Conservation (phyloP, 2,329 filamentous ascomycete species). For the Cytospora leucostoma region DNA sequence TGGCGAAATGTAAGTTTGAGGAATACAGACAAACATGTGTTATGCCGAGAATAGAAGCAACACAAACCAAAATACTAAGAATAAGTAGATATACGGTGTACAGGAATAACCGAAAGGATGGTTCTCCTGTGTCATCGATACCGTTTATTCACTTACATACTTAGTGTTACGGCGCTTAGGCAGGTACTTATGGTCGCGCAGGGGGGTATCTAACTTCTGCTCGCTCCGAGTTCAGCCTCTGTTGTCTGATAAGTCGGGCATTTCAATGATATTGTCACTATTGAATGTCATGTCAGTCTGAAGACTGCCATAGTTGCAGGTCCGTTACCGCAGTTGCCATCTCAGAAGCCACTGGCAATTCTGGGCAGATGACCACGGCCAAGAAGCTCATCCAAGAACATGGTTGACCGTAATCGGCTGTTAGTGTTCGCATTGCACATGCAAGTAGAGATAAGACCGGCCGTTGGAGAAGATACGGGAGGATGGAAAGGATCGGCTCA, state of each 20-base stretch:
- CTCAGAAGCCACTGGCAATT: neutral
- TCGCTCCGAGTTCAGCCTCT: slow-evolving; percentile 2
- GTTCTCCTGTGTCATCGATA: neutral
- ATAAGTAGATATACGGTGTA: neutral
- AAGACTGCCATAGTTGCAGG: slow-evolving; percentile 11
- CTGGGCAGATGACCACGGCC: neutral
- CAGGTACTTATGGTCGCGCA: slow-evolving; percentile 4
- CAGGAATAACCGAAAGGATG: neutral
- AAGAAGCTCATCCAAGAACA: neutral
- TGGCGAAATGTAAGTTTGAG: neutral
- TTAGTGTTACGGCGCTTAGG: no score
- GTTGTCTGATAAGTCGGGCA: slow-evolving; percentile 10
- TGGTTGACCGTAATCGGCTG: slow-evolving; percentile 17
- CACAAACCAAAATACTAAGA: no score
- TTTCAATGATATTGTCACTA: slow-evolving; percentile 3
- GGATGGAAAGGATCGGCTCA: neutral
- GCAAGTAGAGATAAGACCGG: neutral
- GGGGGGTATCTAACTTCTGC: neutral
- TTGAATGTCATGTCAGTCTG: slow-evolving; percentile 11
- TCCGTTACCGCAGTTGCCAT: slow-evolving; percentile 16
- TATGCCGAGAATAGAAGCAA: neutral
- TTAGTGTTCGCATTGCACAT: slow-evolving; percentile 12
- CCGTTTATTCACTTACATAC: neutral
- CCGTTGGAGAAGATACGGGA: neutral
- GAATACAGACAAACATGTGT: neutral